Evolutionary conservation across 169 alveolate species (phyloP).

Genomic region (Eimeria sp.): DNA sequence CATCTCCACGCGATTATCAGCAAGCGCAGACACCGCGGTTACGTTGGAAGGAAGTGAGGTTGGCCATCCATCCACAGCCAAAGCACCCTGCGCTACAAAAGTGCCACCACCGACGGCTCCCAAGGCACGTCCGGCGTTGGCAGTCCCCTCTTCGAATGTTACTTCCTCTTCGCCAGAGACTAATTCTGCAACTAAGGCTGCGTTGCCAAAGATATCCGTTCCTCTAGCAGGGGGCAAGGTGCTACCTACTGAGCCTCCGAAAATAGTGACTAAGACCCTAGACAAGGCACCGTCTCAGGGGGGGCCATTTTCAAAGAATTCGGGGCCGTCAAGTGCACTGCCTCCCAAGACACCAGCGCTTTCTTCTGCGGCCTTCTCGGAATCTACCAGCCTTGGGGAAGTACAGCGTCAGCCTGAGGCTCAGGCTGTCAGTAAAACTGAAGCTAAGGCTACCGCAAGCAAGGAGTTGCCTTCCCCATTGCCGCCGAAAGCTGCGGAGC

Average conservation of each 20-base stretch:
- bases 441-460: neutral
- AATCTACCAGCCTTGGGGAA: neutral
- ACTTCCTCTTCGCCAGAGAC: neutral
- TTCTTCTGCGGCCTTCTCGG: neutral
- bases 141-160: neutral
- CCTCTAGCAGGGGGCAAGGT: neutral
- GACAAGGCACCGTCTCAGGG: neutral
- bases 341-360: neutral
- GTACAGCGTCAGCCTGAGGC: neutral
- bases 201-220: neutral
- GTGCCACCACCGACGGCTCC: neutral
- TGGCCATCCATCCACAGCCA: neutral
- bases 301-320: neutral
- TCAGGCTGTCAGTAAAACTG: neutral
- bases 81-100: neutral
- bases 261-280: neutral
- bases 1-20: neutral
- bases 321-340: neutral
- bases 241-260: neutral
- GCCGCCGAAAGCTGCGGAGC: neutral
- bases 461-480: neutral
- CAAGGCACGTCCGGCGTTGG: neutral
- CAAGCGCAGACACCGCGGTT: neutral
- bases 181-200: neutral
- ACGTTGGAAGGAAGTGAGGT: neutral